Conservation (phyloP, 768 basidiomycete species). For the Auricularia auricula-judae region DNA sequence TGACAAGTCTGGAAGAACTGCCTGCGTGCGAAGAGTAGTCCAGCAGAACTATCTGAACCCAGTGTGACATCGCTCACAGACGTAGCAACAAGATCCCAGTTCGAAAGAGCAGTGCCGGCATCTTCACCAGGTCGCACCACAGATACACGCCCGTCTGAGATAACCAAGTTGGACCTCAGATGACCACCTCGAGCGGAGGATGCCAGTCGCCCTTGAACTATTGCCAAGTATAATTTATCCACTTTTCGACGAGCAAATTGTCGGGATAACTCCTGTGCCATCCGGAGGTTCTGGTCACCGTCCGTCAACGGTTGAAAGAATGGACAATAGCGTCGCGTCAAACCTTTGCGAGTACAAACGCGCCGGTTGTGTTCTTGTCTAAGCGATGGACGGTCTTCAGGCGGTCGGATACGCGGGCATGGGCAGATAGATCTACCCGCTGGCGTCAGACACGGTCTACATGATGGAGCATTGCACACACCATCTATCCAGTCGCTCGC, state of each 20-base stretch:
- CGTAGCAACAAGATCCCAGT: not conserved
- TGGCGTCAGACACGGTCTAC: no score
- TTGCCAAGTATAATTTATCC: not conserved
- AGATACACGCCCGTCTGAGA: not conserved
- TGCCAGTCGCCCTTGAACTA: not conserved
- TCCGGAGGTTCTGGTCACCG: not conserved
- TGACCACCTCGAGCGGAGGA: not conserved
- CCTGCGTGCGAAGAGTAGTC: not conserved
- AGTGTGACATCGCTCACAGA: not conserved
- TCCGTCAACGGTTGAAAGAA: no score
- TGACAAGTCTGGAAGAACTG: not conserved
- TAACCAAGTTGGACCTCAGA: not conserved
- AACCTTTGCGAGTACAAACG: not conserved
- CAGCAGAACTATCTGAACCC: not conserved
- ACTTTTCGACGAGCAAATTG: not conserved
- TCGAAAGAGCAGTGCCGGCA: not conserved
- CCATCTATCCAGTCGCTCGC: no score
- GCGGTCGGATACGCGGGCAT: not conserved
- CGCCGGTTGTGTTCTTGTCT: not conserved
- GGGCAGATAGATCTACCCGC: not conserved
- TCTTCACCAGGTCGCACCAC: not conserved
- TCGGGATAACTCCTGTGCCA: not conserved
- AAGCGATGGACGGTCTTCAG: not conserved
- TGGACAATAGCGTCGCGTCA: no score
- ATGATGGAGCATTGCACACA: no score